These are phyloP conservation scores for Termitomyces heimii DNA, from an alignment of 768 basidiomycete species.

Conservation along the genomic window DNA sequence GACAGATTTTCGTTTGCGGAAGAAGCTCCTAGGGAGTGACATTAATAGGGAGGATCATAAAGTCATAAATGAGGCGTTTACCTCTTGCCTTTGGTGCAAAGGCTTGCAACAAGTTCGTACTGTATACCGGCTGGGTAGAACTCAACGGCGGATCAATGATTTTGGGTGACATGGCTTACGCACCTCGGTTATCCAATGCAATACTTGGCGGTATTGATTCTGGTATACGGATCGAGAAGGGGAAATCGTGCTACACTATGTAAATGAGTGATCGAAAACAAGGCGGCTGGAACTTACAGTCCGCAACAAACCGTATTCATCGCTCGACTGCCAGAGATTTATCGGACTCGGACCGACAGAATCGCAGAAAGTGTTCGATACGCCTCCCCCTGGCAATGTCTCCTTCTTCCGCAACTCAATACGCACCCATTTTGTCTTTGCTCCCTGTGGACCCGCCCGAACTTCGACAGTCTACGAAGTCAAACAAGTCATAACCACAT, in stretches of 20 bases:
- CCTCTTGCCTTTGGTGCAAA: slow-evolving; percentile 86
- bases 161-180: slow-evolving; percentile 11
- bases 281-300: slow-evolving; percentile 43
- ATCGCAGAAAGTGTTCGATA: slow-evolving; percentile 69
- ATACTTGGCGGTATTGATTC: slow-evolving; percentile 88
- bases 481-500: slow-evolving; percentile 8
- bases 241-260: slow-evolving; percentile 67
- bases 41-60: background rate
- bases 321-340: slow-evolving; percentile 75
- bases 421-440: slow-evolving; percentile 90
- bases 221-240: slow-evolving; percentile 87
- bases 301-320: slow-evolving; percentile 64
- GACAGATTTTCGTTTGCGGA: slow-evolving; percentile 72
- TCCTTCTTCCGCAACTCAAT: slow-evolving; percentile 92
- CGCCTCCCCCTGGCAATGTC: slow-evolving; percentile 66
- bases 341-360: slow-evolving; percentile 78
- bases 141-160: background rate
- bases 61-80: slow-evolving; percentile 27
- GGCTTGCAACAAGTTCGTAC: slow-evolving; percentile 85
- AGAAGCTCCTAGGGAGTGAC: slow-evolving; percentile 54
- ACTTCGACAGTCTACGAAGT: slow-evolving; percentile 76
- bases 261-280: slow-evolving; percentile 1
- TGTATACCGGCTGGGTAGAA: slow-evolving; percentile 61
- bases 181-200: slow-evolving; percentile 71
- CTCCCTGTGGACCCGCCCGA: slow-evolving; percentile 62